Conservation (phyloP, 495 filamentous ascomycete species). For the Rusavskia elegans region DNA sequence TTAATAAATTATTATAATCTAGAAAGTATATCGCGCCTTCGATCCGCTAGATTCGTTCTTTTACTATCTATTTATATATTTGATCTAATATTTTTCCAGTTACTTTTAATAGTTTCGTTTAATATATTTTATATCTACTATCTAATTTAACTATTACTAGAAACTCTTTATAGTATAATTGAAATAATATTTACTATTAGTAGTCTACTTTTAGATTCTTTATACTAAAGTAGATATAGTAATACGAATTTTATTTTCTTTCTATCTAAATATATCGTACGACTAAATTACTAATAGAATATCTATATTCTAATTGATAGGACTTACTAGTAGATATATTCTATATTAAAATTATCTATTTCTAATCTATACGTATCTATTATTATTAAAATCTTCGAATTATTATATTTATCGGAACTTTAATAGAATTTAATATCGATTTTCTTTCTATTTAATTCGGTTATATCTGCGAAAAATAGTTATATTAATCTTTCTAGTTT, state of each 20-base stretch:
- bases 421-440: background rate
- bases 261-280: background rate
- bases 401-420: background rate
- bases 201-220: background rate
- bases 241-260: background rate
- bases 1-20: background rate
- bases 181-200: background rate
- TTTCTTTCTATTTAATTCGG: background rate
- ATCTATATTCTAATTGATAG: too few relatives aligned
- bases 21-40: background rate
- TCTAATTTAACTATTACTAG: background rate
- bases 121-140: background rate
- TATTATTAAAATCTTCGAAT: too few relatives aligned
- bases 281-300: too few relatives aligned
- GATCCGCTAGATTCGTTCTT: background rate
- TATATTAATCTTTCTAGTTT: background rate
- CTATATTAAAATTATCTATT: background rate
- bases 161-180: background rate
- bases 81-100: background rate
- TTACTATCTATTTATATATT: background rate
- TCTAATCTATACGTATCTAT: background rate
- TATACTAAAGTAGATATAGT: background rate
- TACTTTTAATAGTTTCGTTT: background rate
- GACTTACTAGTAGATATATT: background rate
- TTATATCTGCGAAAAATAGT: background rate